These are phyloP conservation scores for Cystobasidium sp. DNA, from an alignment of 1,284 basidiomycete species.

Conservation along the genomic window DNA sequence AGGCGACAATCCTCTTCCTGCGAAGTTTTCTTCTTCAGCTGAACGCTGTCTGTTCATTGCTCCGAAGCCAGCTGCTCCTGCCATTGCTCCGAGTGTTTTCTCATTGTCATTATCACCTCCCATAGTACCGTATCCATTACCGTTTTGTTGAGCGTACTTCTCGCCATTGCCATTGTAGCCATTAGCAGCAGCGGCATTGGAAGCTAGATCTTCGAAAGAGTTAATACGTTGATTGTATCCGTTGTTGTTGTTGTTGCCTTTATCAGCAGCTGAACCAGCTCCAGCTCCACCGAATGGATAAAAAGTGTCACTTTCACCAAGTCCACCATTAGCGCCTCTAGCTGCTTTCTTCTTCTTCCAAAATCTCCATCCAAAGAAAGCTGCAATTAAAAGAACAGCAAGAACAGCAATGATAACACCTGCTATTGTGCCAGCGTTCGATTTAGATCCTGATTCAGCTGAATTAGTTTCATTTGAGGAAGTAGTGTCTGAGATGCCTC, in stretches of 20 bases:
- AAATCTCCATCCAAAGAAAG: conserved; percentile 18
- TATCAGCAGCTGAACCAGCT: background rate
- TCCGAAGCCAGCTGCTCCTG: conserved; percentile 10
- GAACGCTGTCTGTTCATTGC: conserved; percentile 18
- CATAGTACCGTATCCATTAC: conserved; percentile 22
- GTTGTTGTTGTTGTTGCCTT: background rate
- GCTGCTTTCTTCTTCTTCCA: conserved; percentile 27
- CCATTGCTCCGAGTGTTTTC: background rate
- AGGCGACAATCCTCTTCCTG: conserved; percentile 29
- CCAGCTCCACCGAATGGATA: conserved; percentile 20
- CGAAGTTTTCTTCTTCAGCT: conserved; percentile 31
- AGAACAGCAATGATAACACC: conserved; percentile 43
- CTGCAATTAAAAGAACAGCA: conserved; percentile 34
- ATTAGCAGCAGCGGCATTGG: conserved; percentile 2
- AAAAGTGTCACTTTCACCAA: conserved; percentile 20
- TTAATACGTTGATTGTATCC: conserved; percentile 41
- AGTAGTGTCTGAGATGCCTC: background rate
- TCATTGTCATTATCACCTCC: conserved; percentile 15
- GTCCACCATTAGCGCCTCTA: background rate
- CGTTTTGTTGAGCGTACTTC: conserved; percentile 17
- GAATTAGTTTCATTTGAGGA: conserved; percentile 17
- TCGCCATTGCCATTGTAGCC: conserved; percentile 8
- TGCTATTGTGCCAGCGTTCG: conserved; percentile 12
- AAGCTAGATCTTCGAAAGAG: conserved; percentile 30
- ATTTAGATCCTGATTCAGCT: background rate